Base-by-base conservation (phyloP, 768 basidiomycete species). In the Amanita jacksonii region DNA sequence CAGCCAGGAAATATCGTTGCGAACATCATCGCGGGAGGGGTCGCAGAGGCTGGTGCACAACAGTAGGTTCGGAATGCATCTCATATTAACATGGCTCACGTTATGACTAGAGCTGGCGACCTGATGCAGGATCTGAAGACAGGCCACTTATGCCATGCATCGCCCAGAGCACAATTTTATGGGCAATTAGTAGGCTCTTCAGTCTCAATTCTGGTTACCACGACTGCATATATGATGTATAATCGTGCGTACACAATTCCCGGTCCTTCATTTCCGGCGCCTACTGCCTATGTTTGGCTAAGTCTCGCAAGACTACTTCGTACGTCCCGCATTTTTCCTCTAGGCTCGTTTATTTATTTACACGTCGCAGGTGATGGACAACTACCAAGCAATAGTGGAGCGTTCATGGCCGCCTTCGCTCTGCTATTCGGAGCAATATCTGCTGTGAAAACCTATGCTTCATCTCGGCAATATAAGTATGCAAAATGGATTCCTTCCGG, bases 71-170 rank as follows among this genome's bases (percentile, higher is more conserved):
- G 7, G 24, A 30, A 27, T 5, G 35, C 13, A 20, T 15, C 25
- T 36, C 43, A 28, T 19, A 38, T 25, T 19, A 46, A 25, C 18
- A 45, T 48, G 15, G 13, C 10, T 19, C 18, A 23, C 7, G 15
- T 36, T 33, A 28, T 34, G 19, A 35, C 5, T 51, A 92, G 88
- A 60, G 91, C 93, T 5, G 94, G 92, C 12, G 94, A 98, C 58
- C 76, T 97, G 7, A 97, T 98, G 94, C 94, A 98, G 66, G 94
- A 98, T 62, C 68, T 98, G 47, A 98, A 98, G 66, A 96, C 94
- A 2, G 94, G 94, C 0, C 89, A 96, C 60, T 67, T 98, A n/a
- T 76, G 89, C 43, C 76, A 73, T 50, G 92, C 92, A 7, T 93
- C 91, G 18, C 94, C 94, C 37, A 72, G 89, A 53, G 89, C 90